phyloP scores from a whole-genome alignment of 2,329 filamentous ascomycete genomes.

The Cryphonectria japonica region DNA sequence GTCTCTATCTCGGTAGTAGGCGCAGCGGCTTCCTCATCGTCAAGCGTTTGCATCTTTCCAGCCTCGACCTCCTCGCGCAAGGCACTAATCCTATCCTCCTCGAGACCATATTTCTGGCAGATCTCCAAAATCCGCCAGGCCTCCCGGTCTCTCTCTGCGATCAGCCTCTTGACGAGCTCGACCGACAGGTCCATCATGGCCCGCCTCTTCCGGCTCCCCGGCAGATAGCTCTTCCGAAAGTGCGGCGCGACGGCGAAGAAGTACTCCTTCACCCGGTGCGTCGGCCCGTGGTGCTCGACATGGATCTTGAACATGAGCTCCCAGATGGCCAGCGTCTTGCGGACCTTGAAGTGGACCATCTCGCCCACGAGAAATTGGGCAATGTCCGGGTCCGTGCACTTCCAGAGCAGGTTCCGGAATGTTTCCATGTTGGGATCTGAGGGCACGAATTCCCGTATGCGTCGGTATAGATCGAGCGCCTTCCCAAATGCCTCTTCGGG shows the following conservation, averaged over 20 bases:
- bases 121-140: constrained; percentile 28
- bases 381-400: constrained; percentile 26
- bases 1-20: not conserved
- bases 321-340: constrained; percentile 14
- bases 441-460: constrained; percentile 25
- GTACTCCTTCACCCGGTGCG: constrained; percentile 23
- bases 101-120: constrained; percentile 25
- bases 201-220: constrained; percentile 12
- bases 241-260: constrained; percentile 25
- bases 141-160: constrained; percentile 28
- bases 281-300: constrained; percentile 24
- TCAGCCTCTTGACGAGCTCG: constrained; percentile 26
- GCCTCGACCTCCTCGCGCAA: constrained; percentile 28
- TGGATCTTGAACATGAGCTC: constrained; percentile 28
- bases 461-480: constrained; percentile 26
- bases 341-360: constrained; percentile 28
- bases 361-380: constrained; percentile 28
- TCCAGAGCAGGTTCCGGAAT: constrained; percentile 26
- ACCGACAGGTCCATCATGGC: constrained; percentile 27
- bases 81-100: constrained; percentile 16
- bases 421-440: constrained; percentile 22
- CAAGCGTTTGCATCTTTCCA: constrained; percentile 4
- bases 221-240: constrained; percentile 13
- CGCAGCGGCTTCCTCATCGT: not conserved
- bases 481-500: constrained; percentile 24